These are phyloP conservation scores for Aspergillus biplanus DNA, from an alignment of 495 filamentous ascomycete genomes.

Conservation along the genomic window DNA sequence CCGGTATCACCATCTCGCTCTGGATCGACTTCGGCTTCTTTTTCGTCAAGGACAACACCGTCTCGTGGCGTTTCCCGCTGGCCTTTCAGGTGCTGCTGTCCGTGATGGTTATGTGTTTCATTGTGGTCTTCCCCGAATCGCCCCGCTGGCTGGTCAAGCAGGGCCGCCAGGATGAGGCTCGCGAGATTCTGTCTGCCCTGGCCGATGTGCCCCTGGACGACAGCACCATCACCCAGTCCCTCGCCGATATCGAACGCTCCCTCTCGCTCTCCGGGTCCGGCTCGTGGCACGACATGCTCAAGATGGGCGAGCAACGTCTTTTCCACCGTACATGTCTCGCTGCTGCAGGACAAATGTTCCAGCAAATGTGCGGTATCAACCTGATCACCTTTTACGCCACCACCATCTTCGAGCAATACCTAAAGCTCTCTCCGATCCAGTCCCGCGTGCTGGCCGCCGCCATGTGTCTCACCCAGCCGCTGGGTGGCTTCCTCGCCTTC, in stretches of 20 bases:
- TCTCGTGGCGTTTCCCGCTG: constrained; percentile 67
- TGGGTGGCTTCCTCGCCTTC: constrained; percentile 74
- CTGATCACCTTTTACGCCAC: constrained; percentile 64
- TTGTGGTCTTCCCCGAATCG: constrained; percentile 61
- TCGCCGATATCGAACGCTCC: constrained; percentile 44
- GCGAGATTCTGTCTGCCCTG: constrained; percentile 51
- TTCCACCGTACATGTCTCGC: constrained; percentile 40
- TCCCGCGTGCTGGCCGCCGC: constrained; percentile 78
- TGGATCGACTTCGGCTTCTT: constrained; percentile 68
- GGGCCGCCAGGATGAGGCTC: constrained; percentile 55
- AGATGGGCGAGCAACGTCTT: constrained; percentile 37
- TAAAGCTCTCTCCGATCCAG: constrained; percentile 69
- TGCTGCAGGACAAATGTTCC: constrained; percentile 35
- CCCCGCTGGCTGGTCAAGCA: constrained; percentile 62
- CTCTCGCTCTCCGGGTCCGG: constrained; percentile 38
- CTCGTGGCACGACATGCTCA: constrained; percentile 37
- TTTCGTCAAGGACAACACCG: constrained; percentile 51
- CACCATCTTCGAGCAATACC: constrained; percentile 61
- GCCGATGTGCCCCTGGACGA: constrained; percentile 32
- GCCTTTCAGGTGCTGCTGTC: constrained; percentile 66
- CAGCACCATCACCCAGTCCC: constrained; percentile 32
- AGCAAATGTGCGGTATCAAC: constrained; percentile 62
- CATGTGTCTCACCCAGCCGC: constrained; percentile 74
- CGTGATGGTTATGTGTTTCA: constrained; percentile 48
- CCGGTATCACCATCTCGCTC: constrained; percentile 66